Base-by-base conservation (phyloP, 805 yeast genomes). In the Saccharomyces jurei region DNA sequence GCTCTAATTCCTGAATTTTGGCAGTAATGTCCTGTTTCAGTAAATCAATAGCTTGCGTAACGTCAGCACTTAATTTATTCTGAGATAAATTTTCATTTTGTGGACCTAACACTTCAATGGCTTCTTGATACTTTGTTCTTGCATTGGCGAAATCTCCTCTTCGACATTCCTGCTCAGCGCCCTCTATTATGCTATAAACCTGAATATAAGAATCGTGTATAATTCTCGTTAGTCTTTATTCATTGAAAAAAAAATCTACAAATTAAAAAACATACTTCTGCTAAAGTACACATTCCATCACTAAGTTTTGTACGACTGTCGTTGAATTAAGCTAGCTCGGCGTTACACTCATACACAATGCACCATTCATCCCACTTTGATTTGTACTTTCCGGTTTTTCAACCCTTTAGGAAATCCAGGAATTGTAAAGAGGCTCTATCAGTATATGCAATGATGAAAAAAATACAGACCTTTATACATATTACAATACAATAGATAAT, bases 151-250 rank as follows among this genome's bases (percentile, higher is more conserved):
- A 72, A 47, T 80, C 78, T 8, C 76, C 77, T 48, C 73, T 71
- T 30, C 73, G 56, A 1, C 76, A 72, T 11, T 79, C 74, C 28
- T 70, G 64, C 56, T 83, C 86, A 0, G 86, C 87, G 48, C 71
- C 73, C 53, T 77, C 78, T 21, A 81, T 81, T 3, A 77, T 64
- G 29, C 74, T 74, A 58, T 81, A 82, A 2, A 79, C 79, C 79
- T 79, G 21, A 6, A 46, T 14, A 30, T 6, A 6, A 36, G 9
- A 3, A 29, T 22, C 11, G 30, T n/a, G 26, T 32, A 26, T 28
- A 22, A 32, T 17, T 30, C 26, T 31, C 27, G 56, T 56, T 54
- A 54, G 59, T 52, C 32, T 28, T 9, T 30, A 29, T 47, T 30
- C 27, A 36, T 26, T 17, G 21, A 28, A 41, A 27, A 30, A 27